Base-by-base conservation (phyloP, 805 yeast genomes). In the Sugiyamaella mastotermitis region DNA sequence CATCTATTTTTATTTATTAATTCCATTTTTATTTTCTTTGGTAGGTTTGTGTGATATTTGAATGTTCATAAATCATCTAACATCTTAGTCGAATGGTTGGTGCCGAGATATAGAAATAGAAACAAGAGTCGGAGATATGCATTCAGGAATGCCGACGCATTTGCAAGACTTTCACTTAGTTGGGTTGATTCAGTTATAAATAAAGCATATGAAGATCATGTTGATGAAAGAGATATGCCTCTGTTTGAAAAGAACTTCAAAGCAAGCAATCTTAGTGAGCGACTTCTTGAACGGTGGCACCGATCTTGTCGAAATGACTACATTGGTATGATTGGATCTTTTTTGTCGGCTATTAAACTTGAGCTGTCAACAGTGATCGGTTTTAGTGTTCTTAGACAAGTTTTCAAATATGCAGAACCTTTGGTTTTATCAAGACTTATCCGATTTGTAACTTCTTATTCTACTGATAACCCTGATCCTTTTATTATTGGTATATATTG, bases 361-460 rank as follows among this genome's bases (percentile, higher is more conserved):
- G 33, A 28, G 11, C 32, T 36, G 5, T 7, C 29, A 5, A 14
- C 25, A 3, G 22, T 36, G 39, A 20, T 17, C 11, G n/a, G 40
- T 69, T 3, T 81, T 79, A 61, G 82, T 82, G 50, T 66, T 69
- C 2, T 41, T 69, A 16, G 83, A 80, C 54, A 95, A 87, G 63
- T 47, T 71, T 19, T 61, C 39, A 82, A 85, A 0, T 82, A 79
- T 52, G 66, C 71, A 13, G 87, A 82, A 56, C 95, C 95, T 0
- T 92, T 83, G 49, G 57, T 84, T 15, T 61, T 85, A 37, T 69
- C 80, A 43, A 52, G 67, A 3, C 66, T 84, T 45, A 82, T 84
- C 46, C 56, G 63, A 33, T 75, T 67, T 48, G 68, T 76, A 43
- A 68, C 68, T 37, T 22, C 23, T 8, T 57, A 60, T 51, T 41